Evolutionary conservation across 768 basidiomycete genomes (phyloP), one percentile per base, ranked within the genome.

Genomic region (Suillus plorans): DNA sequence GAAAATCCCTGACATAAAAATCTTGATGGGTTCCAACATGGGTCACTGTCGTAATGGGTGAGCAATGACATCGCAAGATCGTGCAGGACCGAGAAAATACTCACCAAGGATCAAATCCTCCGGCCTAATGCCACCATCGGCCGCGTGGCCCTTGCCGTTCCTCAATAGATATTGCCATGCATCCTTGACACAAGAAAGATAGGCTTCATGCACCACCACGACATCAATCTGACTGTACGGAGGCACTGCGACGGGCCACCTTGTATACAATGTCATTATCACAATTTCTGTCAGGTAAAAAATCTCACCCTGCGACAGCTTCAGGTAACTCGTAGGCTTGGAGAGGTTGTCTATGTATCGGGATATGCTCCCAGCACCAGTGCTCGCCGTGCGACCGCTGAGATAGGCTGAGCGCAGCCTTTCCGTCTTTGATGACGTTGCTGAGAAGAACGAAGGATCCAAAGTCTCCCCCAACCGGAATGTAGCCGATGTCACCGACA

Each of bases 401-500:
- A 49, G 71, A 66, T 6, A 76, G 25, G 16, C 68, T 65, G 25
- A 80, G 69, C 13, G 42, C 58, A 7, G 64, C 73, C 8, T 69
- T 59, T 1, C 69, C 76, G 0, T 79, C 77, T 8, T 76, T 65
- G 6, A 80, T 34, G 4, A 83, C 67, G 63, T 85, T 84, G 34
- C 76, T 68, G 47, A 84, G 66, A 31, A 72, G 65, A 49, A 80
- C 74, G 64, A 84, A 84, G 3, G 77, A 72, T 5, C 67, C 61
- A 70, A 82, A 82, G 34, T 74, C 74, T 52, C 70, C 70, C 7
- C 75, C 77, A 0, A 63, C 56, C 0, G 79, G 79, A 41, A 83
- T 69, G 62, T 82, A 84, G 18, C 83, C 83, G 31, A 82, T 66
- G 64, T 85, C 83, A 9, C 84, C 83, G 25, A 81, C 77, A 5